phyloP scores from a whole-genome alignment of 164 flowering plant genomes.

The Magnolia kwangsiensis region DNA sequence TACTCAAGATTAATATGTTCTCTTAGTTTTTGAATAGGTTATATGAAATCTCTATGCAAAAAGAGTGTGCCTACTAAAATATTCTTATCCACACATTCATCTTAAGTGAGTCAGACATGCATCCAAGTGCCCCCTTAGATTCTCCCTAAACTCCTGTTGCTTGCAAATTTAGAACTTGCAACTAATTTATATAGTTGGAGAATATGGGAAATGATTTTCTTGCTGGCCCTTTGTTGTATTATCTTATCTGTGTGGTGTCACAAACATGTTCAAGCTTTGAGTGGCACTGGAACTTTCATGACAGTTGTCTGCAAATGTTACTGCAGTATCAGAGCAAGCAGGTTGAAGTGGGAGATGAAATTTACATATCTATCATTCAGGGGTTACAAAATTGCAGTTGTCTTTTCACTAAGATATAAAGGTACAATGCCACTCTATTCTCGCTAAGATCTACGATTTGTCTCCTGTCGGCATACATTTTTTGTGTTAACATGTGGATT shows the following conservation, averaged over 20 bases:
- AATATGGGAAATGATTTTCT: neutral
- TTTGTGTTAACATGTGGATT: neutral
- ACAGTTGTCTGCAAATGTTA: slow-evolving; percentile 45
- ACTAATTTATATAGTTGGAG: neutral
- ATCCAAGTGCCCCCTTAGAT: no score
- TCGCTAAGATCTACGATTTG: neutral
- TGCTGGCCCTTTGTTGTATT: slow-evolving; percentile 5
- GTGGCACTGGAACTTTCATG: slow-evolving; percentile 28
- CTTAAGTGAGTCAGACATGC: neutral
- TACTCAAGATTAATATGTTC: neutral
- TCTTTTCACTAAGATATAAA: slow-evolving; percentile 17
- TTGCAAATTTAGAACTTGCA: neutral
- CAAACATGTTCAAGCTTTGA: slow-evolving; percentile 14
- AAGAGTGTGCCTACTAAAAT: slow-evolving; percentile 7
- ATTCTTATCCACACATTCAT: slow-evolving; percentile 14
- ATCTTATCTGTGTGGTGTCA: slow-evolving; percentile 10
- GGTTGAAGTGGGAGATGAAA: slow-evolving; percentile 42
- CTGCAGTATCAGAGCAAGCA: slow-evolving; percentile 74
- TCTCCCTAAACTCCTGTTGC: neutral
- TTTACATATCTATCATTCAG: slow-evolving; percentile 21
- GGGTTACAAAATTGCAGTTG: slow-evolving; percentile 32
- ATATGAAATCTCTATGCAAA: slow-evolving; percentile 1
- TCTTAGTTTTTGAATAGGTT: neutral
- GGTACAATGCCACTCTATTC: slow-evolving; percentile 1
- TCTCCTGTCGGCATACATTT: neutral